Conservation (phyloP, 345 rosid genomes). For the Pugionium dolabratum region DNA sequence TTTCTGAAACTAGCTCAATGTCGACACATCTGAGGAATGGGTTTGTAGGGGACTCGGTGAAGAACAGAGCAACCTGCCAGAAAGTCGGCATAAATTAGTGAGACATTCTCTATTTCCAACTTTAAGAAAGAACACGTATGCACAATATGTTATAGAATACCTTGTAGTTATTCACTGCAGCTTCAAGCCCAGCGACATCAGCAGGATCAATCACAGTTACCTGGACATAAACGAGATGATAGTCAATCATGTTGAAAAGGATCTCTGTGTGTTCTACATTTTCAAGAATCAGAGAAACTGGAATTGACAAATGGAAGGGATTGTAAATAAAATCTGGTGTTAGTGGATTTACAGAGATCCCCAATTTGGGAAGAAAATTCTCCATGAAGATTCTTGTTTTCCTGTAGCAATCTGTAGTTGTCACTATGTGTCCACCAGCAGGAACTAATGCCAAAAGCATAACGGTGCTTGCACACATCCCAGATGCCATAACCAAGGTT, state of each 20-base stretch:
- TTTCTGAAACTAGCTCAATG: slow-evolving; percentile 71
- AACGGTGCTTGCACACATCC: slow-evolving; percentile 87
- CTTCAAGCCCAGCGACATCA: slow-evolving; percentile 60
- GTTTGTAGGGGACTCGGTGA: slow-evolving; percentile 89
- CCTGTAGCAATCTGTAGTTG: slow-evolving; percentile 83
- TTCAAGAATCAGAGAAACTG: slow-evolving; percentile 9
- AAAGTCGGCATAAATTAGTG: too few species aligned
- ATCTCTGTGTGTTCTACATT: background rate
- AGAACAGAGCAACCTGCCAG: slow-evolving; percentile 75
- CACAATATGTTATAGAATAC: slow-evolving; percentile 40
- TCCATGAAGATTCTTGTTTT: slow-evolving; percentile 86
- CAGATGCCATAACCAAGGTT: slow-evolving; percentile 82
- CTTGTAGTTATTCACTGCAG: slow-evolving; percentile 58
- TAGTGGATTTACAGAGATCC: slow-evolving; percentile 51
- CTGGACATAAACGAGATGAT: slow-evolving; percentile 43
- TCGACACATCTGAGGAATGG: slow-evolving; percentile 86
- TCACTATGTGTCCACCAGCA: slow-evolving; percentile 76
- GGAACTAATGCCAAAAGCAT: slow-evolving; percentile 86
- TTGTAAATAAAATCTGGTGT: background rate
- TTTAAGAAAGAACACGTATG: too few species aligned
- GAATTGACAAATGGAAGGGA: background rate
- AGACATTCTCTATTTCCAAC: too few species aligned
- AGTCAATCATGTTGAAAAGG: slow-evolving; percentile 11
- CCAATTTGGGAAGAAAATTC: slow-evolving; percentile 76
- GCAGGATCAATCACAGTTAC: slow-evolving; percentile 79